phyloP scores from a whole-genome alignment of 805 yeast species.

The Metschnikowia rubicola region DNA sequence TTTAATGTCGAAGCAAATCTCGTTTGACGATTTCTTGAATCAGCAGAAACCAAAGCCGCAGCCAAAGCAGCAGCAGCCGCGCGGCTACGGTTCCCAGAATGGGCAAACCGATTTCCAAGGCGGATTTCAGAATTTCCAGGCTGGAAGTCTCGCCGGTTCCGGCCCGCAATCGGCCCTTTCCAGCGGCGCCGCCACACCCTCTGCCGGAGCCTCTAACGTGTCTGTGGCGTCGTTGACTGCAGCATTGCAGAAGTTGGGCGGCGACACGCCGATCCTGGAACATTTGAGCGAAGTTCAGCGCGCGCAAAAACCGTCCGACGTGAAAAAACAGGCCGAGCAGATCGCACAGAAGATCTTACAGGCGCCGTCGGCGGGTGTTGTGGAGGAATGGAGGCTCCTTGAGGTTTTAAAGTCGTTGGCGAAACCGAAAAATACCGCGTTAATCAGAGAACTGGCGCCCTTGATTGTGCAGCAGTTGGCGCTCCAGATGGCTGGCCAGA shows the following conservation, averaged over 20 bases:
- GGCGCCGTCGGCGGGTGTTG: slow-evolving; percentile 39
- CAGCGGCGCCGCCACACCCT: slow-evolving; percentile 37
- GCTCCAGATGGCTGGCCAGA: slow-evolving; percentile 58
- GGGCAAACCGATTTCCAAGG: slow-evolving; percentile 13
- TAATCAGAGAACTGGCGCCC: slow-evolving; percentile 75
- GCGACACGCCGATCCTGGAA: slow-evolving; percentile 66
- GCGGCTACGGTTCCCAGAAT: slow-evolving; percentile 20
- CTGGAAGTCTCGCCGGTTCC: slow-evolving; percentile 7
- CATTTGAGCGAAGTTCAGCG: slow-evolving; percentile 49
- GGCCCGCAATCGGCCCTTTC: slow-evolving; percentile 17
- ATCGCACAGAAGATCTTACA: slow-evolving; percentile 47
- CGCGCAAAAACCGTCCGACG: slow-evolving; percentile 51
- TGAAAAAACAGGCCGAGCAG: slow-evolving; percentile 50
- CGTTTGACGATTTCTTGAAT: slow-evolving; percentile 53
- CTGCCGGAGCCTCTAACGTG: slow-evolving; percentile 52
- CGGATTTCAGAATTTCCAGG: slow-evolving; percentile 11
- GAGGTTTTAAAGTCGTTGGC: slow-evolving; percentile 63
- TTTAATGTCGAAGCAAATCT: slow-evolving; percentile 28
- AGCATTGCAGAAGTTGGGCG: slow-evolving; percentile 56
- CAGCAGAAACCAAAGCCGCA: slow-evolving; percentile 35
- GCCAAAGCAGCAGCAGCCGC: slow-evolving; percentile 18
- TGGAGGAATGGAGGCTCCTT: slow-evolving; percentile 62
- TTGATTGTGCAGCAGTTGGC: slow-evolving; percentile 57
- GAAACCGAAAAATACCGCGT: slow-evolving; percentile 69
- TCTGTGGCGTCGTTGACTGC: slow-evolving; percentile 71